These are phyloP conservation scores for Marasmius tenuissimus DNA, from an alignment of 1,284 basidiomycete species.

Conservation along the genomic window DNA sequence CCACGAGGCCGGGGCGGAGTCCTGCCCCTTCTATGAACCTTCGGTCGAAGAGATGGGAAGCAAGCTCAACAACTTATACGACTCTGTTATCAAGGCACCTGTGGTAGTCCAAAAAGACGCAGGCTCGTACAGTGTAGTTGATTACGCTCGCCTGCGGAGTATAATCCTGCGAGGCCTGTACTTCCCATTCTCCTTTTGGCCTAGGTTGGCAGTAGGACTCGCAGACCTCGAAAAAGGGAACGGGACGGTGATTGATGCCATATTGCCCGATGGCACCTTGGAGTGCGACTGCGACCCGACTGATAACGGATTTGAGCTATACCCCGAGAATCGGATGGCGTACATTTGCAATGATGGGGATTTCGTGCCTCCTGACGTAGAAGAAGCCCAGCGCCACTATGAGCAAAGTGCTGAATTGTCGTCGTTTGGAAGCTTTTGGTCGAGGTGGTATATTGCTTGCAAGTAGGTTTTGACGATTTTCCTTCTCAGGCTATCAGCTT, in stretches of 20 bases:
- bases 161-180: constrained; percentile 13
- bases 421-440: constrained; percentile 15
- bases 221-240: constrained; percentile 12
- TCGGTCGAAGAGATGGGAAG: constrained; percentile 21
- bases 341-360: constrained; percentile 17
- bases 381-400: constrained; percentile 11
- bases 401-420: constrained; percentile 4
- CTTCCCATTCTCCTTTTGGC: constrained; percentile 13
- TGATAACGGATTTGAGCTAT: no score
- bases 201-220: constrained; percentile 14
- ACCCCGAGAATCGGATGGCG: no score
- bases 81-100: constrained; percentile 9
- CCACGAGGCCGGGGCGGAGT: constrained; percentile 19
- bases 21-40: constrained; percentile 27
- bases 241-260: no score
- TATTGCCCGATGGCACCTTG: no score
- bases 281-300: no score
- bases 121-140: constrained; percentile 11
- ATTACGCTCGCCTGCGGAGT: constrained; percentile 11
- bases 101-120: not conserved
- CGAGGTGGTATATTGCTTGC: constrained; percentile 8
- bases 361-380: constrained; percentile 5
- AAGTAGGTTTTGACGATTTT: not conserved
- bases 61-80: constrained; percentile 19
- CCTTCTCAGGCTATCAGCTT: no score